Evolutionary conservation across 176 grass and related monocot genomes (phyloP).

Genomic region (Carex cristatella): DNA sequence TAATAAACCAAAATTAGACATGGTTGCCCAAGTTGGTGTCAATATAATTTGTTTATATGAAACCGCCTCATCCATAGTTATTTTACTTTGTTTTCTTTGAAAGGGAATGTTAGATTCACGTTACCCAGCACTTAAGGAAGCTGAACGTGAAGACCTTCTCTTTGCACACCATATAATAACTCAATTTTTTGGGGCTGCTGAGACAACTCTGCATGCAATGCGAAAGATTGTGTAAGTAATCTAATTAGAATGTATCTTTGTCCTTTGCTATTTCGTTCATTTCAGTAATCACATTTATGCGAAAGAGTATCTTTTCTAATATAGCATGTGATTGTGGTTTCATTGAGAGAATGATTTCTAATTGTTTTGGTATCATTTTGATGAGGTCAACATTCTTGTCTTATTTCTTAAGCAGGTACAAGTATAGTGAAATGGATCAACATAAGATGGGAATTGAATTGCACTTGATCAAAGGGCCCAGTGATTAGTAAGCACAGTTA

Average conservation of each 20-base stretch:
- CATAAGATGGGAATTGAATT: not conserved
- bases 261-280: not conserved
- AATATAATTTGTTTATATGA: not conserved
- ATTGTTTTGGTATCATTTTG: not conserved
- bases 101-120: conserved; percentile 10
- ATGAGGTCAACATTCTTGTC: not conserved
- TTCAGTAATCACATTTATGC: not conserved
- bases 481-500: not conserved
- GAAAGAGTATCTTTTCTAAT: not conserved
- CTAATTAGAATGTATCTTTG: not conserved
- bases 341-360: not conserved
- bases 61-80: not conserved
- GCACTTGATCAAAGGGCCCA: conserved; percentile 4
- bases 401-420: not conserved
- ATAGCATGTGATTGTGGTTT: not conserved
- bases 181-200: not conserved
- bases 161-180: not conserved
- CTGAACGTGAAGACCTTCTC: not conserved
- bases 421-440: not conserved
- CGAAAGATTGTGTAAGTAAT: conserved; percentile 8
- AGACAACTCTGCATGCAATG: not conserved
- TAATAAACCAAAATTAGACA: not conserved
- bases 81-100: not conserved
- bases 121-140: conserved; percentile 1
- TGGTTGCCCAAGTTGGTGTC: not conserved